These are phyloP conservation scores for Guadua angustifolia DNA, from an alignment of 176 grass and related monocot species.

Conservation along the genomic window DNA sequence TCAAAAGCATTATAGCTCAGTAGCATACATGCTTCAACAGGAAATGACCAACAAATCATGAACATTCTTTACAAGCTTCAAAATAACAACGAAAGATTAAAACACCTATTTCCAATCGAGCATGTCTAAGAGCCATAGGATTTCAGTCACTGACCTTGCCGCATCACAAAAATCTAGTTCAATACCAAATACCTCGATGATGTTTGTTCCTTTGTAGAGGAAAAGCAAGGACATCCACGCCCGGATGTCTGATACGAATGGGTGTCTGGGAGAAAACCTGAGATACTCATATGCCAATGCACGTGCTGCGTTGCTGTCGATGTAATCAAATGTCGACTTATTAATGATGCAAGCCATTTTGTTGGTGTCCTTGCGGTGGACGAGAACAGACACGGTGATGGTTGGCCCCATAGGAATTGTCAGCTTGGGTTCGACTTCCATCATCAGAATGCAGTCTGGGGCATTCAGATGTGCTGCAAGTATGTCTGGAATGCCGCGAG, in stretches of 20 bases:
- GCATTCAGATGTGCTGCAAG: conserved; percentile 60
- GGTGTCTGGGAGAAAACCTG: conserved; percentile 68
- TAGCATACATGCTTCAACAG: conserved; percentile 21
- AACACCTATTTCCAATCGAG: conserved; percentile 79
- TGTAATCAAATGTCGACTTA: conserved; percentile 73
- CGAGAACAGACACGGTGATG: conserved; percentile 64
- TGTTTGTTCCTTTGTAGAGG: conserved; percentile 44
- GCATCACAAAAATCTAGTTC: conserved; percentile 88
- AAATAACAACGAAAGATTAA: neutral
- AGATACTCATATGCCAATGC: conserved; percentile 79
- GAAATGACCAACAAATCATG: conserved; percentile 27
- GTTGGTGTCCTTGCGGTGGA: conserved; percentile 62
- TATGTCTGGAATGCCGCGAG: conserved; percentile 56
- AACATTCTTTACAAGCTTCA: conserved; percentile 46
- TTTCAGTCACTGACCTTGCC: conserved; percentile 63
- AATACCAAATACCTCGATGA: conserved; percentile 71
- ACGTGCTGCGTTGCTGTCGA: conserved; percentile 59
- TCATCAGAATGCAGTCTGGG: conserved; percentile 60
- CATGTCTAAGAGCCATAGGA: conserved; percentile 83
- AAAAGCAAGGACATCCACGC: conserved; percentile 83
- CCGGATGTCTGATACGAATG: conserved; percentile 77
- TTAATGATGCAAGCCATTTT: conserved; percentile 71
- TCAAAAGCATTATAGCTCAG: neutral
- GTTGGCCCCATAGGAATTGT: conserved; percentile 40
- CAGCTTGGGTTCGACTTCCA: conserved; percentile 69